Percentiles rank a stretch among this genome's conserved stretches.
Conservation (phyloP, 306 rosid genomes). For the Prunus mongolica region DNA sequence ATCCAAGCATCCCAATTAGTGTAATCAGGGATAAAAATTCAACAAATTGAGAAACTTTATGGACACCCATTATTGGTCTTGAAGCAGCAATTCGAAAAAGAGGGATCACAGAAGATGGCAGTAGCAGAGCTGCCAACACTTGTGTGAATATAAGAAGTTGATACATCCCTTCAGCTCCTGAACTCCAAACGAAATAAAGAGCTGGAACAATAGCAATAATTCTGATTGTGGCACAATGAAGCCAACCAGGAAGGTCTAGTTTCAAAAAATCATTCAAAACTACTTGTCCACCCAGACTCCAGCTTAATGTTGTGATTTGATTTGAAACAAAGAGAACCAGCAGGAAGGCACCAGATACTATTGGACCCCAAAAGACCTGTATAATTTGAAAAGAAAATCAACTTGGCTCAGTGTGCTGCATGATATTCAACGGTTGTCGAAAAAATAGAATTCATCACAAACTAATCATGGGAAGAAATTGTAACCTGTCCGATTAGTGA, state of each 20-base stretch:
- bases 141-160: slow-evolving; percentile 81
- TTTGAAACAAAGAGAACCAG: slow-evolving; percentile 72
- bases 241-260: slow-evolving; percentile 93
- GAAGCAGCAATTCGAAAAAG: slow-evolving; percentile 84
- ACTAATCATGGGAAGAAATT: slow-evolving; percentile 10
- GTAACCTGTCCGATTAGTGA: slow-evolving; percentile 79
- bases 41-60: slow-evolving; percentile 67
- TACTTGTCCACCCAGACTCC: slow-evolving; percentile 82
- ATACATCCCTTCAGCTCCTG: slow-evolving; percentile 93
- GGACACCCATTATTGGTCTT: slow-evolving; percentile 73
- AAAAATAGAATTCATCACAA: slow-evolving; percentile 2
- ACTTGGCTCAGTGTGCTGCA: slow-evolving; percentile 18
- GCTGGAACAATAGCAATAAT: slow-evolving; percentile 82
- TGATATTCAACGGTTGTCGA: neutral
- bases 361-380: slow-evolving; percentile 71
- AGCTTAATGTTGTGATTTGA: slow-evolving; percentile 63
- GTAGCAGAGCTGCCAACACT: slow-evolving; percentile 75
- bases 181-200: slow-evolving; percentile 81
- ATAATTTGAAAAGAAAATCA: slow-evolving; percentile 12
- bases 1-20: slow-evolving; percentile 77
- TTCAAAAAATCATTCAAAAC: slow-evolving; percentile 65
- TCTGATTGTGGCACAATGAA: slow-evolving; percentile 86
- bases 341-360: slow-evolving; percentile 52
- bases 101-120: slow-evolving; percentile 92
- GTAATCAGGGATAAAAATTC: slow-evolving; percentile 61